Base-by-base conservation (phyloP, 164 flowering plant genomes). In the Litsea cubeba region DNA sequence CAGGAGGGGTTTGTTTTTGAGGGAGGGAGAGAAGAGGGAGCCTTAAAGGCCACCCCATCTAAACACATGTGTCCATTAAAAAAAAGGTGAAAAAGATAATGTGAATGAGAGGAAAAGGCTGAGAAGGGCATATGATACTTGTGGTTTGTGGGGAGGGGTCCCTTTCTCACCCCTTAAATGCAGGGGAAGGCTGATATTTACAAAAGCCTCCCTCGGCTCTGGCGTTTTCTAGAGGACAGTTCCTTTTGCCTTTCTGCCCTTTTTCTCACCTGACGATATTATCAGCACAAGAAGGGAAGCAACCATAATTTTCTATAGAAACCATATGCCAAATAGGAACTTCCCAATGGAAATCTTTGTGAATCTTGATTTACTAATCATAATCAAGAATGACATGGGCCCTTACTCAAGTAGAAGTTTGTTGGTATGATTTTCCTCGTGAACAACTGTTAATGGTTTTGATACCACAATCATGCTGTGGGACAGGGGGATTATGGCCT, bases 41-140 rank as follows among this genome's bases (percentile, higher is more conserved):
- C 50, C 84, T 81, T 83, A 79, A 81, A 81, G 82, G 72, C 80
- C 77, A 74, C 65, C 82, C 83, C 75, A 74, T 81, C 84, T 70
- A 72, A 70, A 65, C 72, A 73, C 87, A 87, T 84, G 86, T 82
- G 86, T 70, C 80, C 80, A 80, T 82, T 75, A 77, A 18, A 68
- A 76, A 78, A 80, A 77, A 72, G 72, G 74, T 69, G 63, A 76
- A 58, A 22, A 78, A 40, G 64, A 25, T 40, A 40, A 40, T 40
- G 46, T 40, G 18, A 67, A 78, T 73, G 66, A 72, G 15, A 79
- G 81, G 77, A 5, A 63, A 63, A 63, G 28, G 66, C 66, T 40
- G 46, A 63, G 11, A 70, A 18, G 49, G 14, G 82, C 66, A 63
- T 82, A 78, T 77, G 89, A 86, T 83, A 82, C 89, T 82, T 84